Conservation (phyloP, 2,329 filamentous ascomycete genomes). For the Exophiala xenobiotica region DNA sequence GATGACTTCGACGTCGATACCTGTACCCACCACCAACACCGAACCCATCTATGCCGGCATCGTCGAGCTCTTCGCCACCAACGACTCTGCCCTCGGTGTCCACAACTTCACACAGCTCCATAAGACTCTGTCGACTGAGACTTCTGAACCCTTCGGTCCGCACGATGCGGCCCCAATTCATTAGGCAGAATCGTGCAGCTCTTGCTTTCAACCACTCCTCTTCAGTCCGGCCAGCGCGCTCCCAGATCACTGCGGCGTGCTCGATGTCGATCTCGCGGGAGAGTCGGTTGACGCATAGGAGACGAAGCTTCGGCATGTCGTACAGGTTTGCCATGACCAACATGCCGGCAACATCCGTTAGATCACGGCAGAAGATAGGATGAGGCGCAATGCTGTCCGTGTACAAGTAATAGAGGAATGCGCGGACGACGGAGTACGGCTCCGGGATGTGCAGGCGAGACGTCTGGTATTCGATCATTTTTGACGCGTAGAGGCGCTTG, state of each 20-base stretch:
- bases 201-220: slow-evolving; percentile 93
- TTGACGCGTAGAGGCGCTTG: slow-evolving; percentile 81
- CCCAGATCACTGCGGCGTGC: slow-evolving; percentile 94
- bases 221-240: slow-evolving; percentile 82
- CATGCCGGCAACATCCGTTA: slow-evolving; percentile 87
- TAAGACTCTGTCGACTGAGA: slow-evolving; percentile 73
- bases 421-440: slow-evolving; percentile 88
- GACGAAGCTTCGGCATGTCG: slow-evolving; percentile 87
- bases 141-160: slow-evolving; percentile 82
- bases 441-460: slow-evolving; percentile 98
- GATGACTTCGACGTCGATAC: slow-evolving; percentile 28
- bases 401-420: slow-evolving; percentile 94
- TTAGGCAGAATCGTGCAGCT: slow-evolving; percentile 83
- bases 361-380: slow-evolving; percentile 59
- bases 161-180: slow-evolving; percentile 92
- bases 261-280: slow-evolving; percentile 90
- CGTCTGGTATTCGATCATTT: slow-evolving; percentile 97
- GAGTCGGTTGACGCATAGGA: slow-evolving; percentile 86
- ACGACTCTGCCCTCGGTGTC: slow-evolving; percentile 90
- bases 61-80: slow-evolving; percentile 77
- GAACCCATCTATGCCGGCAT: slow-evolving; percentile 48
- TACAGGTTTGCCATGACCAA: slow-evolving; percentile 98
- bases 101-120: slow-evolving; percentile 90
- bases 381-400: slow-evolving; percentile 78
- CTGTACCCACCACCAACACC: slow-evolving; percentile 37